Evolutionary conservation across 2,329 filamentous ascomycete genomes (phyloP).

Genomic region (Diaporthe batatas): DNA sequence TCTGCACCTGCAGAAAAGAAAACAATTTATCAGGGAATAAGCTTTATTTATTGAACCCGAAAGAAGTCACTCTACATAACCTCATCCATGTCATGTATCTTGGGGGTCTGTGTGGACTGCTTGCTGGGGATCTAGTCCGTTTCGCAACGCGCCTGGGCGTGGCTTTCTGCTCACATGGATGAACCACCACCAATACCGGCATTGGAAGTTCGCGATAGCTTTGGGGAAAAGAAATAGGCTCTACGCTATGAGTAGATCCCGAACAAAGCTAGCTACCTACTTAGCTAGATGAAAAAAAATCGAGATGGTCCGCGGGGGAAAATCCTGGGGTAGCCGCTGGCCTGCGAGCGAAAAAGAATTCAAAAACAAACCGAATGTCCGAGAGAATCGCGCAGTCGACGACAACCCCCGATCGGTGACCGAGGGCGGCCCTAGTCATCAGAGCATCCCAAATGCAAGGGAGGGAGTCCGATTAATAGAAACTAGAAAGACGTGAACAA

Average conservation of each 20-base stretch:
- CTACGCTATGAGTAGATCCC: conserved; percentile 12
- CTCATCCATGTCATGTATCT: not conserved
- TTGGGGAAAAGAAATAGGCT: conserved; percentile 13
- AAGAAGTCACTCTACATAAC: conserved; percentile 15
- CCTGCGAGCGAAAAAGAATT: no score
- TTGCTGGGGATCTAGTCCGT: not conserved
- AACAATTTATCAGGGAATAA: not conserved
- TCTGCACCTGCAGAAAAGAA: conserved; percentile 26
- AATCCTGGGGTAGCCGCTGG: conserved; percentile 20
- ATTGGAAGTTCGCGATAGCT: not conserved
- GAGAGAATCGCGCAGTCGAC: not conserved
- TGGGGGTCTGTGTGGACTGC: not conserved
- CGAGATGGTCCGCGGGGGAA: conserved; percentile 17
- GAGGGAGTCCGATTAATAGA: not conserved
- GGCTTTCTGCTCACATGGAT: not conserved
- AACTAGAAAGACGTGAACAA: no score
- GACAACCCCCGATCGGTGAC: conserved; percentile 28
- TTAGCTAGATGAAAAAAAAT: not conserved
- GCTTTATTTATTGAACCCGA: not conserved
- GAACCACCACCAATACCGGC: not conserved
- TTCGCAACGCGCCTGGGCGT: not conserved
- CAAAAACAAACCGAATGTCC: conserved; percentile 27
- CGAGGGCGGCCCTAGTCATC: not conserved
- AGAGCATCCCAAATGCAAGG: not conserved
- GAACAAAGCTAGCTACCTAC: not conserved